These are phyloP conservation scores for Cladosporium cucumerinum DNA, from an alignment of 2,329 filamentous ascomycete genomes.

Conservation along the genomic window DNA sequence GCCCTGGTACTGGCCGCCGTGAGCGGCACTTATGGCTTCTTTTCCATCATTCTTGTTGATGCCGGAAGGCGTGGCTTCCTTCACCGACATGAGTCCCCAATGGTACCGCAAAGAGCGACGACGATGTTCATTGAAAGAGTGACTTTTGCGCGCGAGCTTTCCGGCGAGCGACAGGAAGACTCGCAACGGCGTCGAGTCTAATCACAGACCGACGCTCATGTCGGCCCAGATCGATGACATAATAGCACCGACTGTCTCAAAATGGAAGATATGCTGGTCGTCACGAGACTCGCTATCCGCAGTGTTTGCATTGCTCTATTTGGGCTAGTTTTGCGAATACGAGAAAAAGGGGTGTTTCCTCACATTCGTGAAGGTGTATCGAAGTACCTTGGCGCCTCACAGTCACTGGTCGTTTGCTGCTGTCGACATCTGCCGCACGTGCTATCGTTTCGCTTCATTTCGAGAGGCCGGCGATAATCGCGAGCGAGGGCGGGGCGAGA, in stretches of 20 bases:
- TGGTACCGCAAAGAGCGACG: background rate
- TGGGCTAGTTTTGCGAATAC: background rate
- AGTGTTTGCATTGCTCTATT: background rate
- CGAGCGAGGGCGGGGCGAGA: background rate
- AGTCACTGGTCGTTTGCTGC: background rate
- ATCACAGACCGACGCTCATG: conserved; percentile 7
- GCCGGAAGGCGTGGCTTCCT: conserved; percentile 23
- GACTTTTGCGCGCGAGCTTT: background rate
- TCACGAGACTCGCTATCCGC: background rate
- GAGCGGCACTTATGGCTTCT: conserved; percentile 20
- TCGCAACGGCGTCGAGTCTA: conserved; percentile 12
- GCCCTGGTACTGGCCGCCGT: conserved; percentile 12
- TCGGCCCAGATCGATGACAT: conserved; percentile 11
- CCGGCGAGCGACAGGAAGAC: conserved; percentile 2
- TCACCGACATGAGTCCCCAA: conserved; percentile 22
- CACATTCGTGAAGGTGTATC: no score
- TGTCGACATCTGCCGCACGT: background rate
- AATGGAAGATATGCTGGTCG: background rate
- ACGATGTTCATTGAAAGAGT: conserved; percentile 17
- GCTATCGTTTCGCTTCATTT: background rate
- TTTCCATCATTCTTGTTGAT: conserved; percentile 18
- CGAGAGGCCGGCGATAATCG: background rate
- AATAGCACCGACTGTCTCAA: background rate
- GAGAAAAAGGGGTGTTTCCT: no score
- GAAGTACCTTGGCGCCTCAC: background rate